These are phyloP conservation scores for Parietaria judaica DNA, from an alignment of 306 rosid genomes.

Conservation along the genomic window DNA sequence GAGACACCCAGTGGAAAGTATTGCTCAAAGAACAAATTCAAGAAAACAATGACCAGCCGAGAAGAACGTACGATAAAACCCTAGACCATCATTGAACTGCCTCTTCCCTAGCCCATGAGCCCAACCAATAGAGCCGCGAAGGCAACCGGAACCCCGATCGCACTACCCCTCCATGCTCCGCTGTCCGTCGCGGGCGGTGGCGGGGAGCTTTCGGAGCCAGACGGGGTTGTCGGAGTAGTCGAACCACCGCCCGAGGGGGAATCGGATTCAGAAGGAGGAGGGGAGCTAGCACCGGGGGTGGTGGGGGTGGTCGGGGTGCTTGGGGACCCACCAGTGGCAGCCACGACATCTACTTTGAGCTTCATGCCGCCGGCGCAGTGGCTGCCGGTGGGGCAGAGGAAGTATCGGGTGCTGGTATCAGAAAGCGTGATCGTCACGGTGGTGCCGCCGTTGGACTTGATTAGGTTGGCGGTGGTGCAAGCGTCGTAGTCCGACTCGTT, in stretches of 20 bases:
- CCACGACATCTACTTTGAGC: constrained; percentile 37
- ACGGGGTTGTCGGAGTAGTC: too few species aligned
- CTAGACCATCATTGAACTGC: constrained; percentile 35
- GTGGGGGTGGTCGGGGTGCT: constrained; percentile 13
- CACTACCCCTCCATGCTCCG: constrained; percentile 16
- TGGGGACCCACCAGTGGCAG: constrained; percentile 21
- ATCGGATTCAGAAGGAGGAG: constrained; percentile 16
- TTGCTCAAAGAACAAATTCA: background rate
- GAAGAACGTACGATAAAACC: background rate
- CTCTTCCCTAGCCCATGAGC: constrained; percentile 56
- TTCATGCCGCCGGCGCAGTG: constrained; percentile 61
- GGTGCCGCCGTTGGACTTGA: constrained; percentile 20
- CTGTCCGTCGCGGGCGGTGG: constrained; percentile 29
- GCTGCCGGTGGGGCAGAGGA: constrained; percentile 37
- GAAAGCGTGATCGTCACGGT: constrained; percentile 26
- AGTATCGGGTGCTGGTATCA: constrained; percentile 30
- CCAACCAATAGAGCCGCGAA: constrained; percentile 19
- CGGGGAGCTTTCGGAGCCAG: background rate
- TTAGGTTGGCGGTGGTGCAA: constrained; percentile 32
- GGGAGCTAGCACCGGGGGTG: constrained; percentile 5
- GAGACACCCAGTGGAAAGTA: too few species aligned
- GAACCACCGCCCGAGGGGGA: background rate
- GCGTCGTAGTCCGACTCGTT: constrained; percentile 15
- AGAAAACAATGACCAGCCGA: background rate
- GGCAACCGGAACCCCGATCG: constrained; percentile 26